Evolutionary conservation across 176 grass and related monocot species (phyloP).

Genomic region (Zizania latifolia): DNA sequence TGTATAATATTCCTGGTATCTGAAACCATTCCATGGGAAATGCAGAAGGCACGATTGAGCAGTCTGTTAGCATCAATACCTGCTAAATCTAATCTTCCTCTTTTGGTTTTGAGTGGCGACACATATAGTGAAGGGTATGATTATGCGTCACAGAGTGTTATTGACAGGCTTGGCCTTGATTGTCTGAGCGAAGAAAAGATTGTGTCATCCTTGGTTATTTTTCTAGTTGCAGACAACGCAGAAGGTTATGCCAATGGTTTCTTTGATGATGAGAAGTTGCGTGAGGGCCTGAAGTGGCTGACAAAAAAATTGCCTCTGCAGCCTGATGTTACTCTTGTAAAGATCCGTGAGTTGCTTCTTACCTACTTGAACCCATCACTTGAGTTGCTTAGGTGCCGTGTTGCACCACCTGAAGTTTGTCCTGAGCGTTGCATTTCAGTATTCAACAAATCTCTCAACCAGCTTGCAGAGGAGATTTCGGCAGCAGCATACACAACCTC

Average conservation of each 20-base stretch:
- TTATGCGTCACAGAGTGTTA: slow-evolving; percentile 39
- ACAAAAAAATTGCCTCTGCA: slow-evolving; percentile 49
- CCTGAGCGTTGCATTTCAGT: slow-evolving; percentile 65
- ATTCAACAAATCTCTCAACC: slow-evolving; percentile 62
- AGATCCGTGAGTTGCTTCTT: slow-evolving; percentile 51
- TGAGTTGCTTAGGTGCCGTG: slow-evolving; percentile 29
- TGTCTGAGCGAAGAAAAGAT: slow-evolving; percentile 47
- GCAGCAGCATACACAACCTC: slow-evolving; percentile 38
- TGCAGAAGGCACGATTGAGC: slow-evolving; percentile 51
- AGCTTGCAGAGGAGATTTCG: slow-evolving; percentile 44
- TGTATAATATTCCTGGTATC: slow-evolving; percentile 70
- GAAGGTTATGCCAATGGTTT: slow-evolving; percentile 46
- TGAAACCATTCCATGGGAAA: slow-evolving; percentile 70
- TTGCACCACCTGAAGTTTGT: slow-evolving; percentile 34
- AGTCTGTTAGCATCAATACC: slow-evolving; percentile 59
- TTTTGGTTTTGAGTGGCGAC: slow-evolving; percentile 67
- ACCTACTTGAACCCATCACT: slow-evolving; percentile 54
- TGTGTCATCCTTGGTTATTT: slow-evolving; percentile 50
- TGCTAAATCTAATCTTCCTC: slow-evolving; percentile 57
- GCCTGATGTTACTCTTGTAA: slow-evolving; percentile 52
- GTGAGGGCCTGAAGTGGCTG: slow-evolving; percentile 72
- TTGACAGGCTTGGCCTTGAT: slow-evolving; percentile 50
- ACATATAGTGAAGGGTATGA: slow-evolving; percentile 44
- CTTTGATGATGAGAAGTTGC: slow-evolving; percentile 60
- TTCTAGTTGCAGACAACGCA: slow-evolving; percentile 36